A percentile compares a stretch with the other conserved stretches of the same genome.
Conservation (phyloP, 306 rosid genomes). For the Vigna unguiculata region DNA sequence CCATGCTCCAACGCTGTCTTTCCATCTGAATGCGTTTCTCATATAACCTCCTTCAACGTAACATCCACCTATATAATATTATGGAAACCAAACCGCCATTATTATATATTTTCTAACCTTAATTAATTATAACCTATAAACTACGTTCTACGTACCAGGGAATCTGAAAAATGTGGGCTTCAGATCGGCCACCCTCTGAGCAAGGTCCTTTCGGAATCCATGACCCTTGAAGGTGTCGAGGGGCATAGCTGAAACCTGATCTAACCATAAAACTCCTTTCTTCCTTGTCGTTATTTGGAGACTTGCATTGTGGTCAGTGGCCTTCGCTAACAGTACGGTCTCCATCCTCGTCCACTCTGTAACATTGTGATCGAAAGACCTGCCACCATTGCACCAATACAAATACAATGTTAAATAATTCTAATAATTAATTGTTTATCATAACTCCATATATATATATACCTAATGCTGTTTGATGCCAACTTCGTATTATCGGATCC, state of each 20-base stretch:
- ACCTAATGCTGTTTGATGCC: background rate
- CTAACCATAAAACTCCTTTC: conserved; percentile 39
- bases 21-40: background rate
- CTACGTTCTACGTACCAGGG: conserved; percentile 55
- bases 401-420: background rate
- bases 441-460: too few relatives aligned
- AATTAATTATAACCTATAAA: too few relatives aligned
- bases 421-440: too few relatives aligned
- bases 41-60: background rate
- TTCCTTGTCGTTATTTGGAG: conserved; percentile 41
- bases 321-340: conserved; percentile 19
- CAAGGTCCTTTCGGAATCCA: conserved; percentile 74
- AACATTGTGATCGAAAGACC: background rate
- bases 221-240: conserved; percentile 59
- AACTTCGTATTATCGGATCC: background rate
- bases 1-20: background rate
- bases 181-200: conserved; percentile 57
- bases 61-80: background rate
- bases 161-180: conserved; percentile 76
- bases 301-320: conserved; percentile 34
- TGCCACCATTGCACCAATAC: background rate
- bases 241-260: conserved; percentile 53
- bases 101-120: background rate
- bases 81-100: too few relatives aligned
- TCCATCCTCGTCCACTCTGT: conserved; percentile 38